phyloP scores from a whole-genome alignment of 1,139 yeast genomes.

The Blastobotrys ciferrii region DNA sequence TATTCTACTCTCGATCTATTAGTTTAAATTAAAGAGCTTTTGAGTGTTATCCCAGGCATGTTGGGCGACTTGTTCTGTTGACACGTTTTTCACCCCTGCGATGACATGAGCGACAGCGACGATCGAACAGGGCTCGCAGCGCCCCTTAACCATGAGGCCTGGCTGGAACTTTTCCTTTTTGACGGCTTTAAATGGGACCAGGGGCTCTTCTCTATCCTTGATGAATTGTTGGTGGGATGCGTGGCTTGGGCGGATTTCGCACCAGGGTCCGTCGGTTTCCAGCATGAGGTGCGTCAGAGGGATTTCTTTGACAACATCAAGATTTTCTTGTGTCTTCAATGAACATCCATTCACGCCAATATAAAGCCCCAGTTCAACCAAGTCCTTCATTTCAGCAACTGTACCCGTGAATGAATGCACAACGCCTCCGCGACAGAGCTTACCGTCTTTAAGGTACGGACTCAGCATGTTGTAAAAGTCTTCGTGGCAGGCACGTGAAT shows the following conservation, averaged over 20 bases:
- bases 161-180: constrained; percentile 58
- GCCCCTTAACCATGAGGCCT: constrained; percentile 64
- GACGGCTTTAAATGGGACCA: constrained; percentile 58
- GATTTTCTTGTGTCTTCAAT: constrained; percentile 69
- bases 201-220: constrained; percentile 33
- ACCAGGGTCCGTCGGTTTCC: constrained; percentile 99
- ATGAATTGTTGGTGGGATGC: constrained; percentile 59
- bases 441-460: constrained; percentile 51
- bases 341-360: constrained; percentile 94
- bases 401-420: constrained; percentile 96
- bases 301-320: constrained; percentile 59
- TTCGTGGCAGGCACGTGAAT: constrained; percentile 83
- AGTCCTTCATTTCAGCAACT: constrained; percentile 50
- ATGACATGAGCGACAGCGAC: constrained; percentile 80
- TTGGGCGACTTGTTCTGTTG: constrained; percentile 55
- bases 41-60: constrained; percentile 64
- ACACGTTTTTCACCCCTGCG: constrained; percentile 53
- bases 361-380: constrained; percentile 60
- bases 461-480: constrained; percentile 66
- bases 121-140: constrained; percentile 89
- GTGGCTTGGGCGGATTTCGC: constrained; percentile 84
- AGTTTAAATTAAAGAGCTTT: constrained; percentile 46
- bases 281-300: constrained; percentile 71
- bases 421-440: constrained; percentile 53
- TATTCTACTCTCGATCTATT: background rate